A percentile compares a stretch with the other conserved stretches of the same genome.
These are phyloP conservation scores for Acanthamoeba culbertsoni DNA, from an alignment of 208 protist genomes.

Conservation along the genomic window DNA sequence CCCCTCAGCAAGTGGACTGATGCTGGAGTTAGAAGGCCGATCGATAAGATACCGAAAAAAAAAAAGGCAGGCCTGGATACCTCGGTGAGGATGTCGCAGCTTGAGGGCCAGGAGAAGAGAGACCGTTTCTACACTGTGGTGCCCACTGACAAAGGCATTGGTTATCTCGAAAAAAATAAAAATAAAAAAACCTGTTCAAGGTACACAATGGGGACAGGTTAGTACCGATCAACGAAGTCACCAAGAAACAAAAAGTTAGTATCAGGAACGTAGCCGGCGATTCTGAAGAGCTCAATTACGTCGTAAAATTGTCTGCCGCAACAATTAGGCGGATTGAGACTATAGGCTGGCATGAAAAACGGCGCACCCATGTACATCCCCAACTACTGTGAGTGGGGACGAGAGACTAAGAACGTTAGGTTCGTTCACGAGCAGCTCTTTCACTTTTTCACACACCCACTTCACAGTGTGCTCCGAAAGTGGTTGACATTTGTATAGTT, in stretches of 20 bases:
- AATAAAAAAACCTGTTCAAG: not conserved
- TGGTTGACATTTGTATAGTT: constrained; percentile 75
- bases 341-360: not conserved
- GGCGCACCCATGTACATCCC: constrained; percentile 89
- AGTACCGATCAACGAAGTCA: constrained; percentile 76
- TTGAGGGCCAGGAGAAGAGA: constrained; percentile 61
- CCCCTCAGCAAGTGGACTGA: constrained; percentile 96
- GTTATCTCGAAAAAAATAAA: not conserved
- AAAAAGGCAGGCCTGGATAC: not conserved
- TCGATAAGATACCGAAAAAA: constrained; percentile 75
- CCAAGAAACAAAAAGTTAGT: constrained; percentile 98
- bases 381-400: constrained; percentile 88
- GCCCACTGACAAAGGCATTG: constrained; percentile 88
- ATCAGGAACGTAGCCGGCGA: constrained; percentile 93
- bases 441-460: constrained; percentile 63
- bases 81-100: not conserved
- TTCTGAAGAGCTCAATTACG: constrained; percentile 96
- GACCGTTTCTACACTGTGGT: constrained; percentile 74
- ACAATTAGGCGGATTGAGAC: not conserved
- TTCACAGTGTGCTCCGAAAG: constrained; percentile 74
- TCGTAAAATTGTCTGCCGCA: constrained; percentile 93
- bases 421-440: constrained; percentile 79
- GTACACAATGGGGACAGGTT: not conserved
- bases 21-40: constrained; percentile 88
- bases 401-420: constrained; percentile 77